phyloP scores from a whole-genome alignment of 2,329 filamentous ascomycete genomes.

The Madurella mycetomatis region DNA sequence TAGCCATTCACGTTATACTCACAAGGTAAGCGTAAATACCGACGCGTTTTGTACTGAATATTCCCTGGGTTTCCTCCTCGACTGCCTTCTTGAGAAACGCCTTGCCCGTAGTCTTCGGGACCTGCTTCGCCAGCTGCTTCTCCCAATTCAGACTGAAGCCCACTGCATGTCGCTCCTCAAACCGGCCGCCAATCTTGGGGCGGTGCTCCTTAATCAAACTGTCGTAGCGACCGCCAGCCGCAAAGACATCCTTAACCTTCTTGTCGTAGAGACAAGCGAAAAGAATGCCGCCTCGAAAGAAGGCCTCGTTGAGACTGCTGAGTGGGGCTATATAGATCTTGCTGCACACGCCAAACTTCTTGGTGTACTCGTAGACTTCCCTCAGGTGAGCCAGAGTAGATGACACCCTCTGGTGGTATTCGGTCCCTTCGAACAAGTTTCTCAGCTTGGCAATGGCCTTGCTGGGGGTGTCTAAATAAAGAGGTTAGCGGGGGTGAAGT shows the following conservation, averaged over 20 bases:
- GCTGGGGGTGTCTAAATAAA: constrained; percentile 45
- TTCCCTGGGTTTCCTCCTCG: constrained; percentile 56
- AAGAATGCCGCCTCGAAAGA: constrained; percentile 78
- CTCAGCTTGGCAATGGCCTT: constrained; percentile 58
- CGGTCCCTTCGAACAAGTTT: constrained; percentile 56
- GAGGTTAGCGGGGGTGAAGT: constrained; percentile 14
- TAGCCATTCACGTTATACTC: constrained; percentile 5
- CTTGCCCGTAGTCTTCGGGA: constrained; percentile 48
- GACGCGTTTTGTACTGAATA: constrained; percentile 62
- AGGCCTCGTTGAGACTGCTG: constrained; percentile 84
- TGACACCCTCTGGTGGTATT: constrained; percentile 69
- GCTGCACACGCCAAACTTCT: constrained; percentile 67
- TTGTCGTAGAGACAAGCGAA: constrained; percentile 89
- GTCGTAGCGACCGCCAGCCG: constrained; percentile 91
- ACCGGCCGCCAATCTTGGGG: constrained; percentile 59
- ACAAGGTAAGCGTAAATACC: constrained; percentile 30
- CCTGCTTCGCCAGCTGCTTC: constrained; percentile 64
- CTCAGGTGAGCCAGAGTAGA: constrained; percentile 75
- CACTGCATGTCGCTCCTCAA: constrained; percentile 72
- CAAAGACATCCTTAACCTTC: constrained; percentile 80
- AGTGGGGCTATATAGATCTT: constrained; percentile 83
- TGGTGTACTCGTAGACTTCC: constrained; percentile 71
- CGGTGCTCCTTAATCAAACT: constrained; percentile 79
- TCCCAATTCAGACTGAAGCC: constrained; percentile 92
- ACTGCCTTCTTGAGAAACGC: constrained; percentile 62